Base-by-base conservation (phyloP, 441 rosid species). In the Populus trichocarpa region DNA sequence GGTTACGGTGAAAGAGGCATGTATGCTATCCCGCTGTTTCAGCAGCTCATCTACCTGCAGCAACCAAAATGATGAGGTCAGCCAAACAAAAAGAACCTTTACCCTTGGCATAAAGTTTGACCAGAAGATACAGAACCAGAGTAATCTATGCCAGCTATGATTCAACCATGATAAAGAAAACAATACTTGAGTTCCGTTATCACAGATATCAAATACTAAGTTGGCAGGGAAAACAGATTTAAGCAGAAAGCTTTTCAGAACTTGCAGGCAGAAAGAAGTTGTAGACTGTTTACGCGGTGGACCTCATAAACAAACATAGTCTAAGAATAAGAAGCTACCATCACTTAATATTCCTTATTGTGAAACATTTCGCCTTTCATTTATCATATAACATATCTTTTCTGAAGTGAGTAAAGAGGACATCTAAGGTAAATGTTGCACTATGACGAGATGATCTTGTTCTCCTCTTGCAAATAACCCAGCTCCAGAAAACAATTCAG, bases 11-110 rank as follows among this genome's bases (percentile, higher is more conserved):
- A 94, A 96, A 1, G 98, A 70, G 5, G 93, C 84, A 42, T 96
- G 97, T 80, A 92, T 94, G 70, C 77, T 81, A 70, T 96, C 97
- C 13, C 99, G 87, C 83, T 91, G 91, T 85, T 96, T 96, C 73
- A 96, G 87, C 68, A 96, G 88, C 80, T 96, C 97, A 67, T 94
- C 98, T 42, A 96, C 98, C 99, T 96, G 72, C 26, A 38, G 42
- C 26, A 69, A 79, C 66, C 77, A 73, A 75, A 82, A 74, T 9
- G 35, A 40, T 28, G 1, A 68, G 25, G 70, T 25, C 69, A 66
- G 53, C 35, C 22, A 70, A 78, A 53, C 32, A 7, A 66, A 32
- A 36, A 22, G 53, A 40, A 59, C 7, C 1, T 33, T 1, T 11
- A 6, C 25, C 50, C 42, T 3, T 42, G 20, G 20, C 26, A 26